Conservation (phyloP, 75 land plant species). For the Cryptomeria japonica region DNA sequence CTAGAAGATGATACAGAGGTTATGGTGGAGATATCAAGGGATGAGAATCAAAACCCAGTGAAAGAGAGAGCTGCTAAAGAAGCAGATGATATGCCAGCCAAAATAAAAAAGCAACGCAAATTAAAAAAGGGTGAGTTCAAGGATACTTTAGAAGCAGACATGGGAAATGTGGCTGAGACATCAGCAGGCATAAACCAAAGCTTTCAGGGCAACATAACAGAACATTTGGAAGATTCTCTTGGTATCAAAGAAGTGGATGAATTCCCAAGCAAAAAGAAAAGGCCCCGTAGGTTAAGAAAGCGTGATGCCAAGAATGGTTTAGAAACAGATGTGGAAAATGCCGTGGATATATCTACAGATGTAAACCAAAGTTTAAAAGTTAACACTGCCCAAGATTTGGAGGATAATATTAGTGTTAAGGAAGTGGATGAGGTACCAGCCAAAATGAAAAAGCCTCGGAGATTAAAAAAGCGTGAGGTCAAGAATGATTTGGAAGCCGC, state of each 20-base stretch:
- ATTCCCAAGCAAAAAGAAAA: not conserved
- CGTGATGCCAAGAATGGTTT: not conserved
- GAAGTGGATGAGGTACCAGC: slow-evolving; percentile 3
- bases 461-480: slow-evolving; percentile 2
- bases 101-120: not conserved
- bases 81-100: not conserved
- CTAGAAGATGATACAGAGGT: not conserved
- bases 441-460: slow-evolving; percentile 6
- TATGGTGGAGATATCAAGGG: not conserved
- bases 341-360: not conserved
- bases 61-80: not conserved
- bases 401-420: not conserved
- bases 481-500: not conserved
- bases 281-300: not conserved
- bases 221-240: not conserved
- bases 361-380: not conserved
- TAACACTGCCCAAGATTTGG: slow-evolving; percentile 1
- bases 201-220: no score
- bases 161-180: not conserved
- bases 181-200: not conserved
- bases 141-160: not conserved
- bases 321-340: not conserved
- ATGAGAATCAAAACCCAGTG: not conserved
- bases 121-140: not conserved
- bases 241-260: not conserved